Base-by-base conservation (phyloP, 139 green algal species). In the Pseudopediastrum boryanum region DNA sequence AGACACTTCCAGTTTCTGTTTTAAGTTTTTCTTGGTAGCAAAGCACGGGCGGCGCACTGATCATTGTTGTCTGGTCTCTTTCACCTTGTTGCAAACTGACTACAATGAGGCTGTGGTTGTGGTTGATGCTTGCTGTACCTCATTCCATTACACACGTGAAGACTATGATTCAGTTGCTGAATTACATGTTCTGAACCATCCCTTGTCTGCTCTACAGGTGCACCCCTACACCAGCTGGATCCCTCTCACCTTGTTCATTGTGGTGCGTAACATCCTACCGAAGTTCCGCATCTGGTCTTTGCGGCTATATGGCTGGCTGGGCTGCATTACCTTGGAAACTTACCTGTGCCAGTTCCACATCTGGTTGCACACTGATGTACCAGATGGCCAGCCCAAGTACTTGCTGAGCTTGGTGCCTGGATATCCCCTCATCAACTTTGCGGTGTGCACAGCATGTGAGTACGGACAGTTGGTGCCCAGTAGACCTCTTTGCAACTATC, bases 141-240 rank as follows among this genome's bases (percentile, higher is more conserved):
- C n/a, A n/a, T n/a, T n/a, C n/a, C n/a, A n/a, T n/a, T n/a, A n/a
- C n/a, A n/a, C n/a, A n/a, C n/a, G n/a, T n/a, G n/a, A n/a, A n/a
- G n/a, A n/a, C n/a, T n/a, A n/a, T 59, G 50, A 59, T 23, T 21
- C 48, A 27, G 48, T 21, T 59, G 48, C 48, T 59, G 21, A 59
- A 16, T 27, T 27, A 59, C 19, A 59, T 16, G 19, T 59, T 59
- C 7, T 27, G 10, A n/a, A 12, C 54, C 50, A 10, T 7, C 63
- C n/a, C n/a, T n/a, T n/a, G n/a, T n/a, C n/a, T 70, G 43, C 42
- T 27, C 10, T 66, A 29, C 63, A 79, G 50, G n/a, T 96, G n/a
- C 95, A 99, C 81, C 95, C 95, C 2, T 98, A 95, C 91, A 99
- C 95, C 6, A 93, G 83, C 21, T 99, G 94, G 94, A 98, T 99